Evolutionary conservation across 2,329 filamentous ascomycete species (phyloP).

Genomic region (Claviceps sp.): DNA sequence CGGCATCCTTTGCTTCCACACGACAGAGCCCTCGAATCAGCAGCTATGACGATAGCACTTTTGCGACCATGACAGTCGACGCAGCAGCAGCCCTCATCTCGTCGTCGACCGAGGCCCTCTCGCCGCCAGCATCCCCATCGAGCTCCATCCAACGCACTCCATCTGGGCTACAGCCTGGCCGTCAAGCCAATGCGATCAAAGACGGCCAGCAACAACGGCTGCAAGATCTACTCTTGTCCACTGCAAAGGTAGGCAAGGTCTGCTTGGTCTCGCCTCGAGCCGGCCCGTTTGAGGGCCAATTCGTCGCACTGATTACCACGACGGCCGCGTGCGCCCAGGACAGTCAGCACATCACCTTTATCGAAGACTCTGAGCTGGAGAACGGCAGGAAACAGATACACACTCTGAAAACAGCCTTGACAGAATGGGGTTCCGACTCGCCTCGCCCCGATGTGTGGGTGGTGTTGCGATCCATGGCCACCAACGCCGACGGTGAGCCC

Average conservation of each 20-base stretch:
- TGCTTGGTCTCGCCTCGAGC: conserved; percentile 33
- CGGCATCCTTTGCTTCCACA: not conserved
- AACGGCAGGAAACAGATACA: conserved; percentile 28
- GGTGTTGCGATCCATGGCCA: conserved; percentile 31
- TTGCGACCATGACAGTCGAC: conserved; percentile 7
- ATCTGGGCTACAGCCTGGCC: not conserved
- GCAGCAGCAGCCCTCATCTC: conserved; percentile 4
- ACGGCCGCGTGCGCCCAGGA: conserved; percentile 6
- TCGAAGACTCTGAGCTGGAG: conserved; percentile 21
- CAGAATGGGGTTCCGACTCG: conserved; percentile 18
- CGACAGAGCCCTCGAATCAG: conserved; percentile 1
- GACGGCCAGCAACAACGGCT: conserved; percentile 6
- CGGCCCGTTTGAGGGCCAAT: conserved; percentile 35
- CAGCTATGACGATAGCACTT: conserved; percentile 5
- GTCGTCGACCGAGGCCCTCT: conserved; percentile 1
- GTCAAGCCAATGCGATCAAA: not conserved
- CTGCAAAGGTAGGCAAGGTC: conserved; percentile 26
- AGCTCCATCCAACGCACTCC: not conserved
- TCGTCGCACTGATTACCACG: conserved; percentile 33
- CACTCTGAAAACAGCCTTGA: conserved; percentile 26
- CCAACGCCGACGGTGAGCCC: conserved; percentile 24
- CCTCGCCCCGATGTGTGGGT: conserved; percentile 34
- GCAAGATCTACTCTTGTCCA: conserved; percentile 27
- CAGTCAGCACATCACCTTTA: conserved; percentile 18
- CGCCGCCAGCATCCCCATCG: not conserved